phyloP scores from a whole-genome alignment of 805 yeast species.

The Wickerhamiella slavikovae region DNA sequence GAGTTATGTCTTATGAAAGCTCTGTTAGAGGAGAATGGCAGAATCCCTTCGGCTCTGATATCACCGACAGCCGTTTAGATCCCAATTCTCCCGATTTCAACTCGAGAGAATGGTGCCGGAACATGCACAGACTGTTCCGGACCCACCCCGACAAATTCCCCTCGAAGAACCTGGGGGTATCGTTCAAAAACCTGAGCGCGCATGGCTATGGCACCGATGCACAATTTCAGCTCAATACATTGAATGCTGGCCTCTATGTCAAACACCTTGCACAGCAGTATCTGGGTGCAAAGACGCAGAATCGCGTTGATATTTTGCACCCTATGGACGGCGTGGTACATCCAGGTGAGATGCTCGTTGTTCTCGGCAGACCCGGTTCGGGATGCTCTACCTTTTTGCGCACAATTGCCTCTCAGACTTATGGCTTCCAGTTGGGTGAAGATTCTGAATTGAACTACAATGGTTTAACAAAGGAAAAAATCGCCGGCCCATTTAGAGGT shows the following conservation, averaged over 20 bases:
- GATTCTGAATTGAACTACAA: constrained; percentile 38
- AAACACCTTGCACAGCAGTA: constrained; percentile 14
- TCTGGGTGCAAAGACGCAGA: constrained; percentile 5
- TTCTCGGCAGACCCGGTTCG: constrained; percentile 57
- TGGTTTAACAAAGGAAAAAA: constrained; percentile 38
- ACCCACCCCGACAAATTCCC: constrained; percentile 42
- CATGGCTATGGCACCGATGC: constrained; percentile 38
- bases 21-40: neutral
- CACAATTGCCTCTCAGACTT: constrained; percentile 37
- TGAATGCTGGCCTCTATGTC: constrained; percentile 23
- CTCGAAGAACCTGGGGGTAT: constrained; percentile 36
- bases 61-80: constrained; percentile 28
- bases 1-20: constrained; percentile 1
- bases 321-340: constrained; percentile 22
- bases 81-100: constrained; percentile 37
- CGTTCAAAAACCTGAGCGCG: constrained; percentile 39
- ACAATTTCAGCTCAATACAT: constrained; percentile 44
- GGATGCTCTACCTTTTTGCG: constrained; percentile 57
- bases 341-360: constrained; percentile 51
- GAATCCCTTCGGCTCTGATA: constrained; percentile 10
- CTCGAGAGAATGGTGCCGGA: constrained; percentile 43
- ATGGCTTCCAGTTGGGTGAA: constrained; percentile 24
- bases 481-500: constrained; percentile 34
- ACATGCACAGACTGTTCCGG: constrained; percentile 29
- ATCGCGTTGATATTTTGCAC: constrained; percentile 7